Evolutionary conservation across 352 stramenopile species (phyloP).

Genomic region (Sclerospora graminicola): DNA sequence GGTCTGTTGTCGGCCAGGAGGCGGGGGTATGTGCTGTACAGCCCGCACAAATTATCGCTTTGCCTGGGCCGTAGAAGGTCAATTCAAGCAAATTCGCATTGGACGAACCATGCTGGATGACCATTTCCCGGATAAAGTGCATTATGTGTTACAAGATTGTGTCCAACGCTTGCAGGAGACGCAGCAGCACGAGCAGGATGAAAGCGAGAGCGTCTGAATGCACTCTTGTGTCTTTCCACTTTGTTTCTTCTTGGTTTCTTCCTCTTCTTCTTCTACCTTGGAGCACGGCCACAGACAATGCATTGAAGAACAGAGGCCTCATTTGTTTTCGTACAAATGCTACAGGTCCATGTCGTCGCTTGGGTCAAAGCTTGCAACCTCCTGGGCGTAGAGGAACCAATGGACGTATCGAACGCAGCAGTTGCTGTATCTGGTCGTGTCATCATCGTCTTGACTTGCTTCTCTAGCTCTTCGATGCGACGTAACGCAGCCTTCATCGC

Average conservation of each 20-base stretch:
- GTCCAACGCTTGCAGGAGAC: conserved; percentile 37
- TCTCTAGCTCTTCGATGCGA: conserved; percentile 43
- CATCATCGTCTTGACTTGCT: too few relatives aligned
- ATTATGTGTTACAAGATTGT: conserved; percentile 79
- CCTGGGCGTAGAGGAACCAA: too few relatives aligned
- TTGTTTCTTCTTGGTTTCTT: not conserved
- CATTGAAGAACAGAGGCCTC: conserved; percentile 34
- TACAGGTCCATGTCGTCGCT: conserved; percentile 44
- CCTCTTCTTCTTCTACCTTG: conserved; percentile 9
- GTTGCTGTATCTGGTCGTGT: too few relatives aligned
- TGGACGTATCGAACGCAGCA: too few relatives aligned
- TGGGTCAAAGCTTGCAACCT: conserved; percentile 7
- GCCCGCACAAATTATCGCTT: conserved; percentile 77
- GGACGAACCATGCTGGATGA: conserved; percentile 82
- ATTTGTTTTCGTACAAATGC: conserved; percentile 68
- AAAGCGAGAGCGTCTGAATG: conserved; percentile 12
- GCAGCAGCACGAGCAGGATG: conserved; percentile 19
- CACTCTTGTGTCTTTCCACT: conserved; percentile 10
- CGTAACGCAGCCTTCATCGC: conserved; percentile 44
- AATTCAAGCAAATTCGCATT: conserved; percentile 71
- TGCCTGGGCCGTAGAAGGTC: conserved; percentile 41
- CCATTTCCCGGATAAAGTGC: conserved; percentile 83
- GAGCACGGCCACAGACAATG: conserved; percentile 56
- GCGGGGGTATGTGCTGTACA: conserved; percentile 71
- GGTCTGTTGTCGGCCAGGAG: conserved; percentile 72